A percentile compares a stretch with the other conserved stretches of the same genome.
Conservation (phyloP, 73 alveolate genomes). For the Symbiodinium pilosum region DNA sequence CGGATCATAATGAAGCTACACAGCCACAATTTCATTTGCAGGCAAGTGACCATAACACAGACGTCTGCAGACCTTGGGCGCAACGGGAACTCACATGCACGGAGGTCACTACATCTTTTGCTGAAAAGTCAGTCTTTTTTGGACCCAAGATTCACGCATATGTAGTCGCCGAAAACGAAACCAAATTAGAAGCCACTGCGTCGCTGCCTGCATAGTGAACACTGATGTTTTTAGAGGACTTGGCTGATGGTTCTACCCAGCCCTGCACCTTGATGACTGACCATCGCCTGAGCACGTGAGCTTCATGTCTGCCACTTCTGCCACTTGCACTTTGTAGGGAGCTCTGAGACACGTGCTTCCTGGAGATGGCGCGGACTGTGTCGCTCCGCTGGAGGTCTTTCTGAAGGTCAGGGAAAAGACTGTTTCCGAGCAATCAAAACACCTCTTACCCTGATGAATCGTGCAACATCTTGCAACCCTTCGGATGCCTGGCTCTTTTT, state of each 20-base stretch:
- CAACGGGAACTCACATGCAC: too few relatives aligned
- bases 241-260: too few relatives aligned
- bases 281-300: conserved; percentile 30
- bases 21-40: neutral
- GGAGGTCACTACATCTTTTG: too few relatives aligned
- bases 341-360: conserved; percentile 27
- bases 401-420: neutral
- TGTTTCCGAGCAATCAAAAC: neutral
- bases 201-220: conserved; percentile 19
- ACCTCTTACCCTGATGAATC: too few relatives aligned
- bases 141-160: neutral
- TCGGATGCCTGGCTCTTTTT: neutral
- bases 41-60: conserved; percentile 40
- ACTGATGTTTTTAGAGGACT: too few relatives aligned
- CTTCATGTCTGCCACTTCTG: too few relatives aligned
- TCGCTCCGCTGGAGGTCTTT: conserved; percentile 54
- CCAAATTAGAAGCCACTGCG: conserved; percentile 41
- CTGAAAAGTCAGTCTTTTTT: too few relatives aligned
- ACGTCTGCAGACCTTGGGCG: conserved; percentile 80
- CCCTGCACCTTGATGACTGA: conserved; percentile 34
- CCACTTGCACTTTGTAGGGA: too few relatives aligned
- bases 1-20: neutral
- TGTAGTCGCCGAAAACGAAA: conserved; percentile 35
- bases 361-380: conserved; percentile 31
- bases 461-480: too few relatives aligned